These are phyloP conservation scores for Strombidium stylifer DNA, from an alignment of 73 alveolate genomes.

Conservation along the genomic window DNA sequence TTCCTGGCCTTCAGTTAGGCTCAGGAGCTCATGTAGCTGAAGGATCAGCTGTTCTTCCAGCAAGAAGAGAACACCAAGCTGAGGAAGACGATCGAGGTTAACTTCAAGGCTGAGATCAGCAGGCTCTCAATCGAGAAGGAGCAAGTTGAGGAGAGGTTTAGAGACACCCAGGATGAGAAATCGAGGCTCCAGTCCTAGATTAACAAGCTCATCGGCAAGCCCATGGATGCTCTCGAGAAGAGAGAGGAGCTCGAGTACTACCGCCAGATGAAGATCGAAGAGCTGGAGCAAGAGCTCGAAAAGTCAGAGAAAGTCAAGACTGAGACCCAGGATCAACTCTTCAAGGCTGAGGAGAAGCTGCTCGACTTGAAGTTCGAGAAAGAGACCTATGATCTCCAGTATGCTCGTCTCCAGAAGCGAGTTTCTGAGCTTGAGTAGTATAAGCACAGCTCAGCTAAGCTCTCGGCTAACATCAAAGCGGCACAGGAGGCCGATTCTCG, in stretches of 20 bases:
- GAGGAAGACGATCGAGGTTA: constrained; percentile 1
- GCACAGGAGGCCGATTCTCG: background rate
- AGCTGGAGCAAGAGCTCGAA: constrained; percentile 29
- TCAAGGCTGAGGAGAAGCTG: constrained; percentile 27
- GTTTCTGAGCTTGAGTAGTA: constrained; percentile 54
- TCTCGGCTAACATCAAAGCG: background rate
- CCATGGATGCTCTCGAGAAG: constrained; percentile 29
- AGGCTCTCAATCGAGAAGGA: constrained; percentile 18
- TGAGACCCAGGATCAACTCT: constrained; percentile 35
- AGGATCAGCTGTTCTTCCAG: constrained; percentile 26
- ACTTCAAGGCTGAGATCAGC: constrained; percentile 20
- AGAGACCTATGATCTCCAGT: constrained; percentile 45
- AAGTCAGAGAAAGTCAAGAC: constrained; percentile 15
- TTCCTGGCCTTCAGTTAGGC: background rate
- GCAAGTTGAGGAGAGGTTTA: background rate
- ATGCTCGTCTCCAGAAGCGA: constrained; percentile 50
- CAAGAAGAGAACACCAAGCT: constrained; percentile 35
- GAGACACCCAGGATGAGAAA: constrained; percentile 12
- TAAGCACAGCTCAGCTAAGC: constrained; percentile 13
- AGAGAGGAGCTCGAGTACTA: constrained; percentile 32
- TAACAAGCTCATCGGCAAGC: constrained; percentile 13
- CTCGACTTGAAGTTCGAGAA: constrained; percentile 52
- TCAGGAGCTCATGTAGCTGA: constrained; percentile 7
- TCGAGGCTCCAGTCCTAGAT: constrained; percentile 4
- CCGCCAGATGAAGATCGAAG: constrained; percentile 28